These are phyloP conservation scores for Sporothrix pseudoabietina DNA, from an alignment of 2,329 filamentous ascomycete species.

Conservation along the genomic window DNA sequence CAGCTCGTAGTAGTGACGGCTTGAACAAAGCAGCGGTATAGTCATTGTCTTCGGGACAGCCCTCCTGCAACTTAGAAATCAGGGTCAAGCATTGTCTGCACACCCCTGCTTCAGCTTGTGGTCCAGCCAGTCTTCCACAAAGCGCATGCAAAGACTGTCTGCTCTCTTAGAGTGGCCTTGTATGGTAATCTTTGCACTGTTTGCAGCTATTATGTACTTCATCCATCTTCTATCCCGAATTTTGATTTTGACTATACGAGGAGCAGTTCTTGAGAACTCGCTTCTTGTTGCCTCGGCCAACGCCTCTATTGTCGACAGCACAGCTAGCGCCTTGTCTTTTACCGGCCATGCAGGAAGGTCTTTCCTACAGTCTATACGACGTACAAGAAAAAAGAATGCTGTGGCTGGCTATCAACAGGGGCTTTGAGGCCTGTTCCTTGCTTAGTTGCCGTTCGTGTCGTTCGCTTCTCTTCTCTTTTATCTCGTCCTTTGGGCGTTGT, in stretches of 20 bases:
- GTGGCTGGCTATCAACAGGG: constrained; percentile 5
- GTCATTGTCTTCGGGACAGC: not conserved
- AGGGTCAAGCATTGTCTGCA: not conserved
- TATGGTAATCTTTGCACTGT: not conserved
- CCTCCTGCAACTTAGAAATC: not conserved
- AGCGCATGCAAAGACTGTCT: not conserved
- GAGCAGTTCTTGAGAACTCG: not conserved
- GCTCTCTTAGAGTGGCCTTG: not conserved
- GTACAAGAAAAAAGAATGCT: not conserved
- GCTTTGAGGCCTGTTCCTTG: not conserved
- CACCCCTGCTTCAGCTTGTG: not conserved
- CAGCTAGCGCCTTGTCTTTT: not conserved
- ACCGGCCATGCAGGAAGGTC: not conserved
- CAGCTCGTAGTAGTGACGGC: not conserved
- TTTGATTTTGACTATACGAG: not conserved
- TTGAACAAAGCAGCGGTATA: not conserved
- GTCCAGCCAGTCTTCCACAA: not conserved
- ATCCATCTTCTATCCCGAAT: not conserved
- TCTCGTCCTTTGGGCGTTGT: not conserved
- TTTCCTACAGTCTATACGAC: not conserved
- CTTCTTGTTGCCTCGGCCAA: not conserved
- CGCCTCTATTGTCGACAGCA: not conserved
- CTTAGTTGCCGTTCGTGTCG: not conserved
- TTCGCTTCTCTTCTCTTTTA: not conserved
- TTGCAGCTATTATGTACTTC: not conserved